Evolutionary conservation across 2,329 filamentous ascomycete genomes (phyloP), one percentile per base, ranked within the genome.

Genomic region (Aspergillus sp.): DNA sequence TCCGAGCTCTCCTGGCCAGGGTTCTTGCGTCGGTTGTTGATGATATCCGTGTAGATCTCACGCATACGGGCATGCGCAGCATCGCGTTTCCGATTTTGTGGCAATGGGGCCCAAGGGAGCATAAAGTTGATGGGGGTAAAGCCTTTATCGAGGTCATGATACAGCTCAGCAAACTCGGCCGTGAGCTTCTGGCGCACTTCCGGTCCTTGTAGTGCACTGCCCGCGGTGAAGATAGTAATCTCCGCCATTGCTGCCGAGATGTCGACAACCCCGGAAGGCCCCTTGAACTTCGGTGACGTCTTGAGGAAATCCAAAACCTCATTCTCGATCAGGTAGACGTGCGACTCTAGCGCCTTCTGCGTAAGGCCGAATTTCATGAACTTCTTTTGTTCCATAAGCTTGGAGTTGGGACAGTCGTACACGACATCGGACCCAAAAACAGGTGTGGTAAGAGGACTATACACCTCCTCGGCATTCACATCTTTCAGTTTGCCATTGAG

Each of bases 311-410:
- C 63, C 16, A 65, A 59, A 11, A 69, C 84, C 65, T 85, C 81
- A 63, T 90, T 86, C 76, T 96, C 92, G 72, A 96, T 94, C 70
- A 96, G 86, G 58, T 86, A 87, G 31, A 96, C 90, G 76, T 96
- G 94, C 50, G 85, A 85, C 65, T 81, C 80, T 56, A 88, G 81
- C 18, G 85, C 83, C 26, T 83, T 80, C 63, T 82, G 78, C 2
- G 85, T 87, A 60, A 88, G 80, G 31, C 86, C 86, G 64, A 83
- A 87, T 69, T 88, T 88, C 78, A 88, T 81, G 66, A 88, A 88
- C 71, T 95, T 95, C 82, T 96, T 96, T 82, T 96, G 92, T 80
- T 96, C 92, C 91, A 96, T 96, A 71, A 96, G 84, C 80, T 96
- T 96, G 57, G 90, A 84, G 71, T 96, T 96, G 32, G 92, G 91